phyloP scores from a whole-genome alignment of 192 early-diverging fungal species.

The Entophlyctis luteolus region DNA sequence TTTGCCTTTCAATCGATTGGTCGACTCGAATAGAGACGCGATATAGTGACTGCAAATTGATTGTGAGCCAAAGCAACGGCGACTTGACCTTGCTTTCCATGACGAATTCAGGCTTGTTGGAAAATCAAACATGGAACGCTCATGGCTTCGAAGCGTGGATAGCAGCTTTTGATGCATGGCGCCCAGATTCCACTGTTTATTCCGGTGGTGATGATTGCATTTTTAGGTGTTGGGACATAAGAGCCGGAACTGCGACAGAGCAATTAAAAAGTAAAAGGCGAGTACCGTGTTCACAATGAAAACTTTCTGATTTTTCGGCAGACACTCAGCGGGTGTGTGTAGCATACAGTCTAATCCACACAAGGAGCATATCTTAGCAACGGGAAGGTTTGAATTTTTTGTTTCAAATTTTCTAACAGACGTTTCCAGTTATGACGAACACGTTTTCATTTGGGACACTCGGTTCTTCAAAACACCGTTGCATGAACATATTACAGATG shows the following conservation, averaged over 20 bases:
- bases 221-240: constrained; percentile 85
- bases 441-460: constrained; percentile 85
- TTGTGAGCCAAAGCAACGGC: constrained; percentile 79
- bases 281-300: not conserved
- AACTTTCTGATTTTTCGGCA: constrained; percentile 10
- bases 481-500: constrained; percentile 64
- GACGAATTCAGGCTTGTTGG: not conserved
- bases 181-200: constrained; percentile 62
- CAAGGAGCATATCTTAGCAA: constrained; percentile 72
- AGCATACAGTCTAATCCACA: constrained; percentile 83
- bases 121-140: constrained; percentile 65
- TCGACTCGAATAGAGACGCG: constrained; percentile 55
- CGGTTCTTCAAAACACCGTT: constrained; percentile 75
- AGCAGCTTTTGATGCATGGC: constrained; percentile 81
- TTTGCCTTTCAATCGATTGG: constrained; percentile 90
- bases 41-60: constrained; percentile 29
- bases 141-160: constrained; percentile 95
- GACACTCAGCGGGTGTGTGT: constrained; percentile 86
- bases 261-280: constrained; percentile 62
- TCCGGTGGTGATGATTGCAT: constrained; percentile 82
- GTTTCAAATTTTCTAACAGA: not conserved
- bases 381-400: constrained; percentile 61
- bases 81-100: constrained; percentile 48
- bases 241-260: constrained; percentile 51
- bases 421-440: constrained; percentile 80